Evolutionary conservation across 352 stramenopile genomes (phyloP), one percentile per base, ranked within the genome.

Genomic region (Phytopythium kandeliae): DNA sequence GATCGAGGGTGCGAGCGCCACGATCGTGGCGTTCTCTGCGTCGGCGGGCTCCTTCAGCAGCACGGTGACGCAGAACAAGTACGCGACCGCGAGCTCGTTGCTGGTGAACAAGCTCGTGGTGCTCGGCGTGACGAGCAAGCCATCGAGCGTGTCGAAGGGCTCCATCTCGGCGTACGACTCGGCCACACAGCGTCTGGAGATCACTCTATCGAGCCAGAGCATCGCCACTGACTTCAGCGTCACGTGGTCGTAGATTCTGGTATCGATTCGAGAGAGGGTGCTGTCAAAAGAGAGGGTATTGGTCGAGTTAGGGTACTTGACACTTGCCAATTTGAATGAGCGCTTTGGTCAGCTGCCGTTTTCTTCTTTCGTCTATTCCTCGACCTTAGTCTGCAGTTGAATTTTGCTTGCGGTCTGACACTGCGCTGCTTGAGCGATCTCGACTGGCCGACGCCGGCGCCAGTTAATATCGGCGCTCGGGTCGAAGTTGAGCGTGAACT

Each of bases 401-500:
- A 10, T 9, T 7, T 43, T 25, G 37, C 0, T 3, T 7, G 9
- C 11, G n/a, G 9, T 25, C 10, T 21, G n/a, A 10, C n/a, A 17
- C 37, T 43, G 37, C 2, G 36, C 9, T 5, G 4, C 24, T 15
- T 48, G 43, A 12, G n/a, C 28, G 16, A 37, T 4, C 10, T 53
- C 47, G 9, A 25, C 47, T 3, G 33, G 33, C 8, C 48, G 37
- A 2, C 38, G 48, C 1, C 60, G 61, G 10, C 62, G 60, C 69
- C 69, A 76, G 34, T 83, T 74, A 24, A 85, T 52, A 44, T 85
- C 70, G 1, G 80, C 73, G 26, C 83, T 72, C 26, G 63, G 58
- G 51, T 86, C 77, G 46, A 76, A 91, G 44, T 91, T 91, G 34
- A 87, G 63, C 13, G 71, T 68, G 56, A 87, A 86, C 64, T 91